phyloP scores from a whole-genome alignment of 2,329 filamentous ascomycete genomes.

The Ampelomyces quisqualis region DNA sequence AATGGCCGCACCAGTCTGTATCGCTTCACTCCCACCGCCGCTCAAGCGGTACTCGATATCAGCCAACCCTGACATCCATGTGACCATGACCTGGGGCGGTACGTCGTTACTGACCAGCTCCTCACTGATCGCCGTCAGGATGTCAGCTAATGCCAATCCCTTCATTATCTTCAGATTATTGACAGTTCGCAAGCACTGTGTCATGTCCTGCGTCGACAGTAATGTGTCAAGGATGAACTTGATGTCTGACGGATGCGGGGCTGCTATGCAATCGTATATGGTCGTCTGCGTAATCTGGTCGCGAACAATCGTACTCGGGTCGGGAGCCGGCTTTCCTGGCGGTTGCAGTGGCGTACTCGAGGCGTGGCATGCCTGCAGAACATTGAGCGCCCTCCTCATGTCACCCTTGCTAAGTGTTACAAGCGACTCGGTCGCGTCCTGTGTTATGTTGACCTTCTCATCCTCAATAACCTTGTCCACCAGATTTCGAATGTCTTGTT shows the following conservation, averaged over 20 bases:
- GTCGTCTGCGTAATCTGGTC: constrained; percentile 88
- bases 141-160: constrained; percentile 89
- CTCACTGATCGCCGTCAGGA: constrained; percentile 81
- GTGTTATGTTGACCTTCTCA: constrained; percentile 79
- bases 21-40: constrained; percentile 78
- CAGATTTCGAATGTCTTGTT: constrained; percentile 77
- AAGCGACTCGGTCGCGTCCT: constrained; percentile 77
- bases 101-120: constrained; percentile 82
- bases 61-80: constrained; percentile 87
- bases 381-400: constrained; percentile 92
- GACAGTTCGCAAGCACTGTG: constrained; percentile 82
- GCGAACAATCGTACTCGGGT: constrained; percentile 64
- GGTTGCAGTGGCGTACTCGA: constrained; percentile 67
- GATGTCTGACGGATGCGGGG: constrained; percentile 87
- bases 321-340: constrained; percentile 49
- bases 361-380: constrained; percentile 93
- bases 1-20: constrained; percentile 92
- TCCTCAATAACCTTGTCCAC: constrained; percentile 89
- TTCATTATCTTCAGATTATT: constrained; percentile 83
- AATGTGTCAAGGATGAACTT: constrained; percentile 80
- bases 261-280: constrained; percentile 97
- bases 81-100: constrained; percentile 79
- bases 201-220: constrained; percentile 81
- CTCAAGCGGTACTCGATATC: constrained; percentile 91
- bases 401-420: constrained; percentile 90